These are phyloP conservation scores for Botryotinia narcissicola DNA, from an alignment of 2,329 filamentous ascomycete species.

Conservation along the genomic window DNA sequence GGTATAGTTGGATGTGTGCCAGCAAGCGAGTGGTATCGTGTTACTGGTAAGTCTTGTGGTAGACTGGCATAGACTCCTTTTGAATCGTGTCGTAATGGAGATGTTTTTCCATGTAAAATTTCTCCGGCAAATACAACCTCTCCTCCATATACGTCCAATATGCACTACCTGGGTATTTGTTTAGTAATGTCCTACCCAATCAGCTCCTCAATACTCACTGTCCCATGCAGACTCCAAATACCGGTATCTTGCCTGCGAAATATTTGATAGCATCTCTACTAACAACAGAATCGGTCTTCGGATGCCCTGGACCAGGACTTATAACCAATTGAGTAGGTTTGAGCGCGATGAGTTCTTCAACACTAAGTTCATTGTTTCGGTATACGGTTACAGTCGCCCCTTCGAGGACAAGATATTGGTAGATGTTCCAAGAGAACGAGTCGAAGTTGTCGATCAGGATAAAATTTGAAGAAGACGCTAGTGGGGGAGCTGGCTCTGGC, in stretches of 20 bases:
- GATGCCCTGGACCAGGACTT: slow-evolving; percentile 93
- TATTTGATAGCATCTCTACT: slow-evolving; percentile 88
- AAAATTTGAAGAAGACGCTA: slow-evolving; percentile 82
- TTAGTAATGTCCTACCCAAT: background rate
- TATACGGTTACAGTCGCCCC: slow-evolving; percentile 86
- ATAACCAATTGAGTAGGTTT: slow-evolving; percentile 92
- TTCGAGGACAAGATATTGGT: slow-evolving; percentile 96
- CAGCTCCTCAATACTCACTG: slow-evolving; percentile 58
- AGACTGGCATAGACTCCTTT: slow-evolving; percentile 91
- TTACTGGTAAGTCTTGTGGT: slow-evolving; percentile 78
- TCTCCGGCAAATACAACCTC: slow-evolving; percentile 90
- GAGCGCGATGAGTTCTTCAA: slow-evolving; percentile 78
- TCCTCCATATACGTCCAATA: slow-evolving; percentile 90
- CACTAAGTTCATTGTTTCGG: slow-evolving; percentile 85
- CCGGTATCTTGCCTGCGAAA: slow-evolving; percentile 91
- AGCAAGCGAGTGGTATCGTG: slow-evolving; percentile 92
- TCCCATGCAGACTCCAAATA: slow-evolving; percentile 98
- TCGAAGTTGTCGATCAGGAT: slow-evolving; percentile 99
- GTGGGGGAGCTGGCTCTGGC: slow-evolving; percentile 67
- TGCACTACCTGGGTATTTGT: slow-evolving; percentile 70
- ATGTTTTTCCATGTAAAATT: slow-evolving; percentile 97
- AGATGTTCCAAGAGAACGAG: slow-evolving; percentile 99
- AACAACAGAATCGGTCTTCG: slow-evolving; percentile 84
- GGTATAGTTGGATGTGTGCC: slow-evolving; percentile 87
- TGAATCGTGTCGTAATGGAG: slow-evolving; percentile 79